Conservation (phyloP, 108 stramenopile genomes). For the Craspedostauros australis region DNA sequence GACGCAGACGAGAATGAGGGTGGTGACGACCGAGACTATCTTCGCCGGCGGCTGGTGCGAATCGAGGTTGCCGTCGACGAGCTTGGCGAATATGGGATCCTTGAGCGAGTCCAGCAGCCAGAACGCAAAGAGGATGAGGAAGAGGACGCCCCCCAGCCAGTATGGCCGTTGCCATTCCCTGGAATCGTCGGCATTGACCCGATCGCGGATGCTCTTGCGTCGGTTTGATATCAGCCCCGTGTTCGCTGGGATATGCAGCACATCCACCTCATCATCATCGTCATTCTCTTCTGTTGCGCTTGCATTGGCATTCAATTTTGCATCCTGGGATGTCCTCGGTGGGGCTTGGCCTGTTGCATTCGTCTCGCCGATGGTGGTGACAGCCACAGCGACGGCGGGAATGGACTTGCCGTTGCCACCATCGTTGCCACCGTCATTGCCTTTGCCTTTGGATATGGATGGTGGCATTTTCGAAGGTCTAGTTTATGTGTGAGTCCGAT, state of each 20-base stretch:
- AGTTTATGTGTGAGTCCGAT: too few species aligned
- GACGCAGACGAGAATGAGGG: conserved; percentile 55
- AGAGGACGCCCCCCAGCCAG: conserved; percentile 42
- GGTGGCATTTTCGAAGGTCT: too few species aligned
- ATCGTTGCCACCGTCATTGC: too few species aligned
- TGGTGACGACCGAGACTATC: conserved; percentile 63
- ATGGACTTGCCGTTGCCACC: too few species aligned
- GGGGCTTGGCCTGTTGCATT: too few species aligned
- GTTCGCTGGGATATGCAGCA: too few species aligned
- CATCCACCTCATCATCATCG: too few species aligned
- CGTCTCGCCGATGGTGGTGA: too few species aligned
- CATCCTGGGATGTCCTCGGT: too few species aligned
- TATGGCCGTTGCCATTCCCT: conserved; percentile 45
- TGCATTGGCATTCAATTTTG: too few species aligned
- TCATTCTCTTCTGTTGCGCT: conserved; percentile 9
- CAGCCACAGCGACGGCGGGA: too few species aligned
- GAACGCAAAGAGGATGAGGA: conserved; percentile 52
- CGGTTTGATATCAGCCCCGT: conserved; percentile 12
- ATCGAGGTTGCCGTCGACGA: conserved; percentile 79
- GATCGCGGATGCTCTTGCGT: conserved; percentile 16
- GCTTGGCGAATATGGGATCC: conserved; percentile 83
- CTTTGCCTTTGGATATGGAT: too few species aligned
- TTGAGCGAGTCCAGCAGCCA: conserved; percentile 91
- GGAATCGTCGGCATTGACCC: conserved; percentile 2
- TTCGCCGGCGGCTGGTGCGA: conserved; percentile 88